Evolutionary conservation across 345 rosid species (phyloP).

Genomic region (Salix suchowensis): DNA sequence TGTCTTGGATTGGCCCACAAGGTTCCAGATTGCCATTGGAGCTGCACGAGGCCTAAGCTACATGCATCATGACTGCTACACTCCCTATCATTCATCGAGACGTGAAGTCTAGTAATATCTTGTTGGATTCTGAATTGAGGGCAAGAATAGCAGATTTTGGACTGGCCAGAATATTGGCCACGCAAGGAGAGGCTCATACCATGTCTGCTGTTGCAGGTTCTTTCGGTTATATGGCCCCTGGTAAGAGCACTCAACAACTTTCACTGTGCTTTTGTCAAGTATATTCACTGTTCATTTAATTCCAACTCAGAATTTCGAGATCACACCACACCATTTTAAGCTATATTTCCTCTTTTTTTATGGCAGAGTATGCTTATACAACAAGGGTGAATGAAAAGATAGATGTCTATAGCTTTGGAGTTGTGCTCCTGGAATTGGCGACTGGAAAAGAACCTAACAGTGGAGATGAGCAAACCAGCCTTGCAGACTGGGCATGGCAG

Average conservation of each 20-base stretch:
- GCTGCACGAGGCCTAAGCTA: slow-evolving; percentile 84
- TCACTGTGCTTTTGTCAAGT: not conserved
- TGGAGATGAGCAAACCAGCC: slow-evolving; percentile 60
- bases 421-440: slow-evolving; percentile 76
- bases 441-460: slow-evolving; percentile 66
- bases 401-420: slow-evolving; percentile 89
- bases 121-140: slow-evolving; percentile 67
- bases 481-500: slow-evolving; percentile 93
- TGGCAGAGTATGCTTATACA: slow-evolving; percentile 71
- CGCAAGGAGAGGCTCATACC: slow-evolving; percentile 59
- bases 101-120: slow-evolving; percentile 80
- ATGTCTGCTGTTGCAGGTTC: slow-evolving; percentile 93
- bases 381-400: slow-evolving; percentile 73
- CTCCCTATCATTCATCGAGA: slow-evolving; percentile 82
- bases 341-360: slow-evolving; percentile 7
- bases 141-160: slow-evolving; percentile 92
- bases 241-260: slow-evolving; percentile 29
- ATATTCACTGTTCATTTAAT: not conserved
- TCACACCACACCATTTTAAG: not conserved
- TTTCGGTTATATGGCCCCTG: slow-evolving; percentile 85
- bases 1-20: slow-evolving; percentile 54
- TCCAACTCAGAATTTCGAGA: not conserved
- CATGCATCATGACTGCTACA: slow-evolving; percentile 81
- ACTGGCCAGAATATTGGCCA: slow-evolving; percentile 64
- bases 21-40: slow-evolving; percentile 75